Evolutionary conservation across 2,329 filamentous ascomycete genomes (phyloP).

Genomic region (Cladophialophora carrionii): DNA sequence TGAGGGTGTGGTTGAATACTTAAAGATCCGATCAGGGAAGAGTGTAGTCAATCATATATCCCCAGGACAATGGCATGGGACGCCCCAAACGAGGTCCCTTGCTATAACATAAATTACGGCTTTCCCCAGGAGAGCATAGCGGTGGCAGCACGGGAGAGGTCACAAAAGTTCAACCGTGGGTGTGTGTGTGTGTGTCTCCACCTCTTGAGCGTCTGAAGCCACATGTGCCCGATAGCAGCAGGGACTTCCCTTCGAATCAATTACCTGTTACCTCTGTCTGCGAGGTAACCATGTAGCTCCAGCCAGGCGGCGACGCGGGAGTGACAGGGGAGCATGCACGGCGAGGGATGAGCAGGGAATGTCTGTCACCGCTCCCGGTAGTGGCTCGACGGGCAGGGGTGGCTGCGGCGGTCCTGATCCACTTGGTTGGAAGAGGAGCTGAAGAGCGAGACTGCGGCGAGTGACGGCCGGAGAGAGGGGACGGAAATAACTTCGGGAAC

Average conservation of each 20-base stretch:
- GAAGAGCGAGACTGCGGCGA: slow-evolving; percentile 14
- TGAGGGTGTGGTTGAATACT: slow-evolving; percentile 27
- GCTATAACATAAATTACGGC: slow-evolving; percentile 34
- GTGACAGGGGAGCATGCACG: slow-evolving; percentile 14
- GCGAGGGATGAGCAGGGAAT: slow-evolving; percentile 17
- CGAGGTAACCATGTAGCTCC: slow-evolving; percentile 6
- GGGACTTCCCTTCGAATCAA: slow-evolving; percentile 17
- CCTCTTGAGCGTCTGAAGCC: slow-evolving; percentile 8
- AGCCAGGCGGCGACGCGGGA: slow-evolving; percentile 26
- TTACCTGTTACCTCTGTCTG: slow-evolving; percentile 7
- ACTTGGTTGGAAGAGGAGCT: slow-evolving; percentile 24
- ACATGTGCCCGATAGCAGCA: slow-evolving; percentile 13
- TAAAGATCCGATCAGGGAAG: slow-evolving; percentile 28
- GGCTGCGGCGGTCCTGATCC: slow-evolving; percentile 22
- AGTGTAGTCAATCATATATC: slow-evolving; percentile 29
- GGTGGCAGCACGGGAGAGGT: slow-evolving; percentile 7
- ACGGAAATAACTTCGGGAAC: slow-evolving; percentile 34
- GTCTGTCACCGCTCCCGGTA: slow-evolving; percentile 23
- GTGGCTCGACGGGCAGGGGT: neutral
- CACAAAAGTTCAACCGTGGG: slow-evolving; percentile 35
- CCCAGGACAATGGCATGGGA: slow-evolving; percentile 28
- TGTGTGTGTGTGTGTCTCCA: slow-evolving; percentile 13
- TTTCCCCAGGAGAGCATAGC: slow-evolving; percentile 22
- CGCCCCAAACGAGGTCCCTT: slow-evolving; percentile 29
- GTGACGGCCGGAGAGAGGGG: slow-evolving; percentile 2